A percentile compares a stretch with the other conserved stretches of the same genome.
These are phyloP conservation scores for Circinella minor DNA, from an alignment of 371 early-diverging fungal genomes.

Conservation along the genomic window DNA sequence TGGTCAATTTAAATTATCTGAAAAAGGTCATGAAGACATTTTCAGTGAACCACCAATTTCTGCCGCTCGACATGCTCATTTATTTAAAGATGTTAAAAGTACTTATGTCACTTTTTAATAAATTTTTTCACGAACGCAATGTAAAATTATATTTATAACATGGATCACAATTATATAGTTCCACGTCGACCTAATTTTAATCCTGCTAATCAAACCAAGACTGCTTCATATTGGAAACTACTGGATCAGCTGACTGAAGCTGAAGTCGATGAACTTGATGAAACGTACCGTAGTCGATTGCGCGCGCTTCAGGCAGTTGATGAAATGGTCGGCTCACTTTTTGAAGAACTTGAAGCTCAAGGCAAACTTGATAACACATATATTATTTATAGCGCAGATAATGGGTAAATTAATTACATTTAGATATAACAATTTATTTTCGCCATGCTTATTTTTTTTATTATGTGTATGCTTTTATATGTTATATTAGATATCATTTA, in stretches of 20 bases:
- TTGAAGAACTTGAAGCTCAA: conserved; percentile 56
- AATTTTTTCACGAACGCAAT: background rate
- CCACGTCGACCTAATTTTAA: conserved; percentile 69
- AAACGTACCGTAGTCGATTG: conserved; percentile 58
- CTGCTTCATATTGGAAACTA: conserved; percentile 55
- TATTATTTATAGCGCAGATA: conserved; percentile 69
- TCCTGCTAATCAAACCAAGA: conserved; percentile 56
- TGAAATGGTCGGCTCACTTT: conserved; percentile 62
- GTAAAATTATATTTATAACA: too few relatives aligned
- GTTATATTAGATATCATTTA: conserved; percentile 52
- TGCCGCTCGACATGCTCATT: conserved; percentile 52
- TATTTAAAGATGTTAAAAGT: conserved; percentile 59
- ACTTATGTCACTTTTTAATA: background rate
- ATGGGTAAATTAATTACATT: conserved; percentile 39
- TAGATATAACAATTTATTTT: background rate
- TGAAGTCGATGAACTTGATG: conserved; percentile 53
- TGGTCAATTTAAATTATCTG: conserved; percentile 39
- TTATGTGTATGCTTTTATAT: too few relatives aligned
- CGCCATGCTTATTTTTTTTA: too few relatives aligned
- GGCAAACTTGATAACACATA: conserved; percentile 69
- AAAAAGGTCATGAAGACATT: conserved; percentile 16
- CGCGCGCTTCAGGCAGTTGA: conserved; percentile 69
- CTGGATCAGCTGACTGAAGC: conserved; percentile 45
- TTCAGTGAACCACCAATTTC: conserved; percentile 50
- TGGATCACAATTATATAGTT: conserved; percentile 35